Evolutionary conservation across 2,329 filamentous ascomycete genomes (phyloP).

Genomic region (Pseudogymnoascus sp.): DNA sequence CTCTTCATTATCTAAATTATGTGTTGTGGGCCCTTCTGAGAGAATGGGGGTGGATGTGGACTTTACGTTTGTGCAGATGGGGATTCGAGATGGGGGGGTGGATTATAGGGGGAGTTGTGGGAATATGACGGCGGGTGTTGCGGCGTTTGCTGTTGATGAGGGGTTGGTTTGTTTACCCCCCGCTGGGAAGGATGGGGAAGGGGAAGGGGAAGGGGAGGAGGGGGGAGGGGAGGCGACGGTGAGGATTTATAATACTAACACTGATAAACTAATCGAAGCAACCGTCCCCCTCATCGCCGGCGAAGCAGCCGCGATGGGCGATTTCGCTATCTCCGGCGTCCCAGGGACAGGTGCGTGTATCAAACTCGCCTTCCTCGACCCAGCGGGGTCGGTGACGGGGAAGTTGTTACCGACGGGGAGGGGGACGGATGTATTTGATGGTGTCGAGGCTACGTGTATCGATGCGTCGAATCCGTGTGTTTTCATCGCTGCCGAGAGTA

Average conservation of each 20-base stretch:
- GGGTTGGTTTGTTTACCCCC: conserved; percentile 33
- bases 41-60: conserved; percentile 49
- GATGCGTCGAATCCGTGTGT: conserved; percentile 57
- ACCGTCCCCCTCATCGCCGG: conserved; percentile 44
- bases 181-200: conserved; percentile 19
- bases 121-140: conserved; percentile 62
- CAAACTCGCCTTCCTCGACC: conserved; percentile 51
- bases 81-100: conserved; percentile 50
- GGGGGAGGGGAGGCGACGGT: conserved; percentile 36
- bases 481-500: conserved; percentile 47
- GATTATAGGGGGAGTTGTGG: conserved; percentile 66
- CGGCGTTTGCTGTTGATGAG: conserved; percentile 53
- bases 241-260: conserved; percentile 63
- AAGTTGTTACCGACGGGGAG: conserved; percentile 51
- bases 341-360: conserved; percentile 48
- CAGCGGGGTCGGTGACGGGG: conserved; percentile 55
- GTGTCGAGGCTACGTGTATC: conserved; percentile 45
- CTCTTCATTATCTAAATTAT: conserved; percentile 62
- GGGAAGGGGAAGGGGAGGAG: no score
- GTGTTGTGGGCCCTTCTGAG: conserved; percentile 48
- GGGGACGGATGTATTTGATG: conserved; percentile 40
- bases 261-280: conserved; percentile 51
- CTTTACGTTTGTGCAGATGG: conserved; percentile 64
- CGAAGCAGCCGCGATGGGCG: conserved; percentile 40
- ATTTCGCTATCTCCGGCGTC: conserved; percentile 57